These are phyloP conservation scores for Piper betle DNA, from an alignment of 164 flowering plant species.

Conservation along the genomic window DNA sequence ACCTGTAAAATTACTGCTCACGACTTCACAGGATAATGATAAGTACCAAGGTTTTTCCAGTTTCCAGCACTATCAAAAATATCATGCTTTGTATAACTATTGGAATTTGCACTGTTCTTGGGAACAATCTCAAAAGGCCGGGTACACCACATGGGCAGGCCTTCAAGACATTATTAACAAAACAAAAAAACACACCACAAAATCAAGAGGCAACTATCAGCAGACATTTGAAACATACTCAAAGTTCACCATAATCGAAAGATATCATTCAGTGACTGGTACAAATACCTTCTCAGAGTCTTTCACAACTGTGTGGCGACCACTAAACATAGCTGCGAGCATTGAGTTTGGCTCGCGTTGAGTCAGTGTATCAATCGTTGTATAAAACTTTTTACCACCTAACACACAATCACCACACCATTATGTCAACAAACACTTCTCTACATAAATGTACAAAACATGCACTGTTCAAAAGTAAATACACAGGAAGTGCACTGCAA, in stretches of 20 bases:
- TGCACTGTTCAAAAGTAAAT: neutral
- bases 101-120: no score
- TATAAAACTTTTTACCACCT: constrained; percentile 90
- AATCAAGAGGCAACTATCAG: no score
- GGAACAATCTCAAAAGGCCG: no score
- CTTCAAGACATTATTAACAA: no score
- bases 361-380: constrained; percentile 71
- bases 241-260: no score
- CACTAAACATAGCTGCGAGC: constrained; percentile 98
- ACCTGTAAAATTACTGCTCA: no score
- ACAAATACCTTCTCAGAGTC: constrained; percentile 47
- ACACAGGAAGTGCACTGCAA: neutral
- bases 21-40: neutral
- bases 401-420: constrained; percentile 3
- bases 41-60: neutral
- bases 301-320: constrained; percentile 51
- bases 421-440: neutral
- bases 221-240: no score
- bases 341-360: constrained; percentile 89
- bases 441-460: neutral
- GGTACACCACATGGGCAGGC: no score
- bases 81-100: no score
- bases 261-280: neutral
- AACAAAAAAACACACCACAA: no score
- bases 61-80: no score